A percentile compares a stretch with the other conserved stretches of the same genome.
These are phyloP conservation scores for Sporisorium sorghi DNA, from an alignment of 1,284 basidiomycete genomes.

Conservation along the genomic window DNA sequence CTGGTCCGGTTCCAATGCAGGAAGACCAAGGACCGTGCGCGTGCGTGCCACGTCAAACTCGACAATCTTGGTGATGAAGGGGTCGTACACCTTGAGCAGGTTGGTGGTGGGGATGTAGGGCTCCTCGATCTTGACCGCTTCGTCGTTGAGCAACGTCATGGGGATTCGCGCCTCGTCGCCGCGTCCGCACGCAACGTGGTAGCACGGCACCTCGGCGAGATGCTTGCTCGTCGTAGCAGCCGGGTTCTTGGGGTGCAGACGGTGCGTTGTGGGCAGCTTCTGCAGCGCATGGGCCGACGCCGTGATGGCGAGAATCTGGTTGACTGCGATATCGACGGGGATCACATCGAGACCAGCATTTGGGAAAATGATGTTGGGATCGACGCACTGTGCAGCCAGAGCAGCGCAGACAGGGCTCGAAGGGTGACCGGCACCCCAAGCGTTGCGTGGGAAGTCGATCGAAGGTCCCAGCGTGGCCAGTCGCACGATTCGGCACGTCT, in stretches of 20 bases:
- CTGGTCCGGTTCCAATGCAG: constrained; percentile 24
- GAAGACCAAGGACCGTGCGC: constrained; percentile 33
- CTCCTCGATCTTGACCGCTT: constrained; percentile 30
- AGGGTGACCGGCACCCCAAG: constrained; percentile 51
- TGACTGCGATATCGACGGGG: constrained; percentile 48
- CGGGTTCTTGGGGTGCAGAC: constrained; percentile 47
- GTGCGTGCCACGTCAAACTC: constrained; percentile 43
- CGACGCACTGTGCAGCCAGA: constrained; percentile 28
- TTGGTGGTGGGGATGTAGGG: constrained; percentile 45
- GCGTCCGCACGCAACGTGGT: constrained; percentile 49
- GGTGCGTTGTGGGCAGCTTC: constrained; percentile 40
- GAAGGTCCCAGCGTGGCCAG: constrained; percentile 48
- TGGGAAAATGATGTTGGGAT: constrained; percentile 34
- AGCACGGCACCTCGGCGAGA: constrained; percentile 44
- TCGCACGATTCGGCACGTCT: constrained; percentile 47
- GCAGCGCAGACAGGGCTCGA: constrained; percentile 52
- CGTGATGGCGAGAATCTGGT: constrained; percentile 49
- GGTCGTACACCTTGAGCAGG: constrained; percentile 48
- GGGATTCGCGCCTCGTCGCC: constrained; percentile 32
- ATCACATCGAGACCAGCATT: constrained; percentile 49
- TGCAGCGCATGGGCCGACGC: constrained; percentile 45
- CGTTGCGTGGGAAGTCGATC: constrained; percentile 43
- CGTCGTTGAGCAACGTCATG: constrained; percentile 42
- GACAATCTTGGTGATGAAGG: constrained; percentile 44
- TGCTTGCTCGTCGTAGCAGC: constrained; percentile 34